phyloP scores from a whole-genome alignment of 257 asterid genomes.

The Nicotiana knightiana region DNA sequence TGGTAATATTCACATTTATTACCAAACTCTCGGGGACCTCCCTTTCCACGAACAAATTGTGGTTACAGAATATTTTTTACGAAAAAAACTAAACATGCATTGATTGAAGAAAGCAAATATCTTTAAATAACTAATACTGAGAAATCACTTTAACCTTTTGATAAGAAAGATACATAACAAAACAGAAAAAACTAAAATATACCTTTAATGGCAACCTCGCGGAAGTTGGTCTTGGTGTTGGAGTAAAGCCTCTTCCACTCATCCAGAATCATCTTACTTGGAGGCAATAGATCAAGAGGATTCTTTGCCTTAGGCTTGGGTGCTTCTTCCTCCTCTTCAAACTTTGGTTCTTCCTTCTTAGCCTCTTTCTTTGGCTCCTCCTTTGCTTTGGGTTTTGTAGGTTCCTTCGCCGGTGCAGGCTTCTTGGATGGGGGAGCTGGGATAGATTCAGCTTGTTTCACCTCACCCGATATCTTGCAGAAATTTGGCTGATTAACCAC shows the following conservation, averaged over 20 bases:
- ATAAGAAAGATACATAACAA: too few species aligned
- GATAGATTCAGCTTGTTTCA: conserved; percentile 49
- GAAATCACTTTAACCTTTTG: background rate
- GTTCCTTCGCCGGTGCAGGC: conserved; percentile 56
- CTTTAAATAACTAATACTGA: too few species aligned
- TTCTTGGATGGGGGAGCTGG: conserved; percentile 73
- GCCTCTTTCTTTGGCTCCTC: conserved; percentile 55
- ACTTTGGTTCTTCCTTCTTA: conserved; percentile 52
- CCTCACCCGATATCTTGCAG: conserved; percentile 58
- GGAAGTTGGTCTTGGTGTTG: conserved; percentile 89
- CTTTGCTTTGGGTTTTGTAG: conserved; percentile 58
- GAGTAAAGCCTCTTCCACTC: conserved; percentile 99
- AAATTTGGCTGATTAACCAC: conserved; percentile 76
- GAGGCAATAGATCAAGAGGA: conserved; percentile 89
- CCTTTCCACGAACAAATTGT: too few species aligned
- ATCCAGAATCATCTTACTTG: conserved; percentile 79
- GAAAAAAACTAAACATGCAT: background rate
- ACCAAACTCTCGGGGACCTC: background rate
- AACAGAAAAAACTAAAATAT: background rate
- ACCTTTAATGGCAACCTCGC: conserved; percentile 93
- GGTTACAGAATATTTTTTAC: background rate
- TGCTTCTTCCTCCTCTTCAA: conserved; percentile 59
- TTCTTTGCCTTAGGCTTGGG: conserved; percentile 92
- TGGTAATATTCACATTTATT: too few species aligned
- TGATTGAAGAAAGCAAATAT: background rate